A percentile compares a stretch with the other conserved stretches of the same genome.
phyloP scores from a whole-genome alignment of 1,284 basidiomycete genomes.

The Wallemia hederae region DNA sequence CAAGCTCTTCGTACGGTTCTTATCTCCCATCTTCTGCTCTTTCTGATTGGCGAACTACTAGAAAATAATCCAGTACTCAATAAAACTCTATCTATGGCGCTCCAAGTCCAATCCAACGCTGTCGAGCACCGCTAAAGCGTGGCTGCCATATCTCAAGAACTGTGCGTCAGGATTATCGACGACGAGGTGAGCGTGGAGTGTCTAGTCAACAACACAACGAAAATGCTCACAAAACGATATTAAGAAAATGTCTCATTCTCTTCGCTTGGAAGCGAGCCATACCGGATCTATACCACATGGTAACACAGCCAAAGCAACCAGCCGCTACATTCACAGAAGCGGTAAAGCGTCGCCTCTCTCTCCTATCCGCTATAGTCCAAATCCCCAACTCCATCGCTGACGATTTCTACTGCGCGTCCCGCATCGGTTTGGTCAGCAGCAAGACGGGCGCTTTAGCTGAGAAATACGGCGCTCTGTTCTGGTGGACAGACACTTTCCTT shows the following conservation, averaged over 20 bases:
- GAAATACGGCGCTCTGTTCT: background rate
- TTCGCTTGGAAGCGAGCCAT: background rate
- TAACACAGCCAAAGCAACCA: background rate
- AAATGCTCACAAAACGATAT: background rate
- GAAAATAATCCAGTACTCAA: conserved; percentile 1
- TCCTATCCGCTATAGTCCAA: background rate
- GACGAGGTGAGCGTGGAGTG: background rate
- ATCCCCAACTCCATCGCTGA: background rate
- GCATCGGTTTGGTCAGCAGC: background rate
- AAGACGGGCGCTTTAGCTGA: background rate
- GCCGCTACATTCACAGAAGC: background rate
- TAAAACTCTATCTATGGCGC: background rate
- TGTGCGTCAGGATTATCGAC: background rate
- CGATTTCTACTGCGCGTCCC: background rate
- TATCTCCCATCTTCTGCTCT: background rate
- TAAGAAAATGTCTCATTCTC: background rate
- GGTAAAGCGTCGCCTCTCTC: background rate
- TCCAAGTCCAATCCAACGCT: background rate
- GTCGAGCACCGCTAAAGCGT: background rate
- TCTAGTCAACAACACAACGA: background rate
- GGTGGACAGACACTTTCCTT: background rate
- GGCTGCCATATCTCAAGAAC: background rate
- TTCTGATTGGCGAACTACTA: background rate
- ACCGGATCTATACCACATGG: background rate
- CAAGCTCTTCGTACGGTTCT: background rate